These are phyloP conservation scores for Myxozyma vanderwaltii DNA, from an alignment of 805 yeast genomes.

Conservation along the genomic window DNA sequence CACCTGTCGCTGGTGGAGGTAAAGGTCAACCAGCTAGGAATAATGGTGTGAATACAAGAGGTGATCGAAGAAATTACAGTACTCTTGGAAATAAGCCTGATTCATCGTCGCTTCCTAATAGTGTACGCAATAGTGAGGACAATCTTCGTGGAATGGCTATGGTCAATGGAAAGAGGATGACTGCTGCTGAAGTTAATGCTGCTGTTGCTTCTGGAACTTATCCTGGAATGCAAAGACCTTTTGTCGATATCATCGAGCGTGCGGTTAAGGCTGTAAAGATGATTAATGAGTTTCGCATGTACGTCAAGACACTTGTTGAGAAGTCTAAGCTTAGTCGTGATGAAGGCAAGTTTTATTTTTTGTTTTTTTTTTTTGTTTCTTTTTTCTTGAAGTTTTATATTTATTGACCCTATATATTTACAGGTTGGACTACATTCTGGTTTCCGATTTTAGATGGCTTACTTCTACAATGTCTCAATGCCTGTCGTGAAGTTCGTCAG, in stretches of 20 bases:
- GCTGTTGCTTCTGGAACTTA: slow-evolving; percentile 34
- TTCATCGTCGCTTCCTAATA: background rate
- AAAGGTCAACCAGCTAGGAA: background rate
- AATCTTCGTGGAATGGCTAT: slow-evolving; percentile 8
- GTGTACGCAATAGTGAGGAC: slow-evolving; percentile 10
- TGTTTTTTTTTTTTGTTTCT: too few species aligned
- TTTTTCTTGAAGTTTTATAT: background rate
- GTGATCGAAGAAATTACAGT: slow-evolving; percentile 31
- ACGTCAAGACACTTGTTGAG: slow-evolving; percentile 40
- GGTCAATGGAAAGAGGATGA: slow-evolving; percentile 26
- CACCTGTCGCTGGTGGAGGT: slow-evolving; percentile 4
- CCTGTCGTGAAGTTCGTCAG: slow-evolving; percentile 73
- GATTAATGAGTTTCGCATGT: slow-evolving; percentile 43
- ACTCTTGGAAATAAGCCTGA: slow-evolving; percentile 10
- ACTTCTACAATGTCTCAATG: slow-evolving; percentile 87
- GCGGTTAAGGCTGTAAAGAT: slow-evolving; percentile 47
- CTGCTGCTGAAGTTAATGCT: slow-evolving; percentile 34
- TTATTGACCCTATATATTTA: background rate
- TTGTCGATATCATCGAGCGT: slow-evolving; percentile 56
- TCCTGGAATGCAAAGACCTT: slow-evolving; percentile 36
- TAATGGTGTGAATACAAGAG: background rate
- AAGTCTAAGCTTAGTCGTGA: slow-evolving; percentile 33
- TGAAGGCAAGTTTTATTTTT: slow-evolving; percentile 40
- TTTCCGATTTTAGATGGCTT: slow-evolving; percentile 76
- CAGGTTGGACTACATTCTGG: slow-evolving; percentile 41